A percentile compares a stretch with the other conserved stretches of the same genome.
phyloP scores from a whole-genome alignment of 2,329 filamentous ascomycete species.

The Alternaria metachromatica region DNA sequence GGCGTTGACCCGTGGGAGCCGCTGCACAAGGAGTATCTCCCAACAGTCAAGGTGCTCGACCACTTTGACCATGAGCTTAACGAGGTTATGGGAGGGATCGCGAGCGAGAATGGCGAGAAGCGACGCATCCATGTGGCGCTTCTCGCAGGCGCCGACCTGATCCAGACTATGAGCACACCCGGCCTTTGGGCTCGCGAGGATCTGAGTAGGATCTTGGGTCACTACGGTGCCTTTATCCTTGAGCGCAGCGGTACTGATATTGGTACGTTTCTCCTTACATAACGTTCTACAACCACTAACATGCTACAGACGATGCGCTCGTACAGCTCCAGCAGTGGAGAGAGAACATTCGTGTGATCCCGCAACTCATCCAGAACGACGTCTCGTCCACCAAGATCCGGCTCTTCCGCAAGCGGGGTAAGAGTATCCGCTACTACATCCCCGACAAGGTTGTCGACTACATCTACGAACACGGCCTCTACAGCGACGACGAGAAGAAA shows the following conservation, averaged over 20 bases:
- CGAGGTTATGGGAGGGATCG: slow-evolving; percentile 74
- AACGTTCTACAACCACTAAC: slow-evolving; percentile 14
- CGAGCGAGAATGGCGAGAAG: slow-evolving; percentile 69
- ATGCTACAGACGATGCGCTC: slow-evolving; percentile 73
- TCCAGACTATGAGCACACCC: slow-evolving; percentile 60
- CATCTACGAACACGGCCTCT: slow-evolving; percentile 50
- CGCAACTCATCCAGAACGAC: slow-evolving; percentile 86
- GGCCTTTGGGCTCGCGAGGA: slow-evolving; percentile 82
- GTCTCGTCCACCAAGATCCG: slow-evolving; percentile 84
- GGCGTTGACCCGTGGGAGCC: slow-evolving; percentile 67
- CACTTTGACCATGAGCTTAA: slow-evolving; percentile 94
- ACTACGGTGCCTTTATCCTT: slow-evolving; percentile 85
- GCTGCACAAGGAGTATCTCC: slow-evolving; percentile 82
- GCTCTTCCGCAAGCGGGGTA: slow-evolving; percentile 63
- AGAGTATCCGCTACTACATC: slow-evolving; percentile 53
- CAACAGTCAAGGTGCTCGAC: slow-evolving; percentile 86
- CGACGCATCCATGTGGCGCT: slow-evolving; percentile 78
- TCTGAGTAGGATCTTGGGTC: slow-evolving; percentile 84
- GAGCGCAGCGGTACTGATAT: slow-evolving; percentile 88
- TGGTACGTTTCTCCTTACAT: slow-evolving; percentile 25
- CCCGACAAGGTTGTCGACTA: slow-evolving; percentile 49
- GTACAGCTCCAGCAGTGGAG: slow-evolving; percentile 82
- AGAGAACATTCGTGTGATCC: slow-evolving; percentile 86
- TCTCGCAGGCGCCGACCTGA: slow-evolving; percentile 71
- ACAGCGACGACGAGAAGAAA: slow-evolving; percentile 48